Evolutionary conservation across 495 filamentous ascomycete genomes (phyloP), one percentile per base, ranked within the genome.

Genomic region (Durotheca rogersii): DNA sequence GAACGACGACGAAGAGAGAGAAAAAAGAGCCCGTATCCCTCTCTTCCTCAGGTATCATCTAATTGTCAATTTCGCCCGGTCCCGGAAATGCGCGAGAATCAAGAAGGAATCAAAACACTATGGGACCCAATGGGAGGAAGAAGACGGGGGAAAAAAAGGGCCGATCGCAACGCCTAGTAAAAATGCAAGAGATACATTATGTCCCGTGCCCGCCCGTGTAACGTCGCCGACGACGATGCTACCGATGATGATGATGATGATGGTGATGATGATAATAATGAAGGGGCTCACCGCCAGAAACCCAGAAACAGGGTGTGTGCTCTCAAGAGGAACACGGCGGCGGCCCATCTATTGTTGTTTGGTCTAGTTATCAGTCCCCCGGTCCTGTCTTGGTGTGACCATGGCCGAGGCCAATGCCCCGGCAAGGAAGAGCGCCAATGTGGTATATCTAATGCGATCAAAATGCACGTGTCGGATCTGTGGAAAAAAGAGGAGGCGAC

Each of bases 401-500:
- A 11, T 53, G 19, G 38, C 0, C 5, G 20, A 41, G 12, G 19
- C 30, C 5, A 37, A 7, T 21, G 29, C 32, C 20, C 7, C 44
- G 25, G 41, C 16, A 4, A 27, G 11, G 32, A n/a, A 16, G 15
- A 35, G 31, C 20, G 51, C 33, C 35, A 17, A 25, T 48, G 15
- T 33, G 52, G 32, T 56, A 55, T 60, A 56, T 60, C 57, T 56
- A 60, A 55, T 60, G 47, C 45, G 51, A 36, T 41, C 44, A 35
- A 46, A 54, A 47, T n/a, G 17, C 27, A n/a, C 31, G 45, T 11
- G 34, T 43, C 23, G 17, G 10, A n/a, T 34, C 6, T 6, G 36
- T 23, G 12, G 36, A 14, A 21, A n/a, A n/a, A n/a, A n/a, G n/a
- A n/a, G n/a, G n/a, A n/a, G n/a, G n/a, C n/a, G n/a, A n/a, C n/a